Evolutionary conservation across 805 yeast genomes (phyloP).

Genomic region (Candida wancherniae): DNA sequence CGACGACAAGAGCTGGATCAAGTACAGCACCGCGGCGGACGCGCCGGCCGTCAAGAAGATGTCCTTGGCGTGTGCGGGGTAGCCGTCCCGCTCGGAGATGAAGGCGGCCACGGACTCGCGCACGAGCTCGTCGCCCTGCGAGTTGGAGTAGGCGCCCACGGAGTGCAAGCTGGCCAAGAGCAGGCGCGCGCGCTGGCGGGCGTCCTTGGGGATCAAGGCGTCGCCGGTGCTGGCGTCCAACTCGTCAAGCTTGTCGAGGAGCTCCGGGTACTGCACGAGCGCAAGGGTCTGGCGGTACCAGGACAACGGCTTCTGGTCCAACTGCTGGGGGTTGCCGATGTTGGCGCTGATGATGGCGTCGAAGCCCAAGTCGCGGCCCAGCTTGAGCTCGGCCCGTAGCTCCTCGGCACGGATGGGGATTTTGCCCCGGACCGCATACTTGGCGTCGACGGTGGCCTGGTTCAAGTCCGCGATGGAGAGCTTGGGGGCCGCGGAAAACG

Average conservation of each 20-base stretch:
- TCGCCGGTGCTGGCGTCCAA: slow-evolving; percentile 24
- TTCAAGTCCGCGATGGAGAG: slow-evolving; percentile 50
- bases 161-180: slow-evolving; percentile 67
- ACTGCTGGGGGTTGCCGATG: slow-evolving; percentile 97
- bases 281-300: slow-evolving; percentile 91
- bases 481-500: slow-evolving; percentile 18
- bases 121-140: slow-evolving; percentile 76
- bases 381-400: slow-evolving; percentile 50
- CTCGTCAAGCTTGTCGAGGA: slow-evolving; percentile 32
- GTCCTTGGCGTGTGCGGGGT: slow-evolving; percentile 56
- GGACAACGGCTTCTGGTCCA: slow-evolving; percentile 91
- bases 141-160: slow-evolving; percentile 91
- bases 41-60: slow-evolving; percentile 92
- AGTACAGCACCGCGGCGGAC: slow-evolving; percentile 82
- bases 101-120: slow-evolving; percentile 79
- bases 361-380: slow-evolving; percentile 64
- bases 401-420: slow-evolving; percentile 94
- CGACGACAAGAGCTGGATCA: slow-evolving; percentile 64
- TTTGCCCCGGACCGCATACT: slow-evolving; percentile 93
- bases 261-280: slow-evolving; percentile 76
- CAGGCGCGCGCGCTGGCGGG: slow-evolving; percentile 60
- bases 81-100: slow-evolving; percentile 74
- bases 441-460: slow-evolving; percentile 71
- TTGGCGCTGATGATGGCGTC: slow-evolving; percentile 78
- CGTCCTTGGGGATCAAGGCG: slow-evolving; percentile 56